Base-by-base conservation (phyloP, 2,329 filamentous ascomycete genomes). In the Phialophora verrucosa region DNA sequence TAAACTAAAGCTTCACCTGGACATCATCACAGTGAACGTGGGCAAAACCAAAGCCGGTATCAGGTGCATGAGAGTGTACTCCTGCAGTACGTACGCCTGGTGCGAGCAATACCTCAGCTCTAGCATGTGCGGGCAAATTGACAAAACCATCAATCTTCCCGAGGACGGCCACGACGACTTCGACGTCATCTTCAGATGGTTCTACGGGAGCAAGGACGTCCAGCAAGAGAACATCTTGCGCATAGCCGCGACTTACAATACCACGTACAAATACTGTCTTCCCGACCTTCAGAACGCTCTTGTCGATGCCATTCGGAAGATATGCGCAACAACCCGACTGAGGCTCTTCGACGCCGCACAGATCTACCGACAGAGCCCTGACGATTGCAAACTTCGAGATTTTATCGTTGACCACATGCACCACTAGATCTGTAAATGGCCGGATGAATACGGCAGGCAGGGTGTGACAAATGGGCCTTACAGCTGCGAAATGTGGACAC, bases 1-100 rank as follows among this genome's bases (percentile, higher is more conserved):
- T 17, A 31, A n/a, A 8, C 20, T 8, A 57, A 42, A 42, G 12
- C 14, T 17, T 42, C 14, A 17, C 35, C 12, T 42, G 55, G 25
- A 49, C 8, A 62, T 67, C 51, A 47, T 69, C 51, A 66, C 55
- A 17, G 57, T 69, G 10, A 17, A 12, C 25, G 68, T 68, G n/a
- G 68, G 63, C 44, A 2, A 49, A 29, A 27, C 64, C 2, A 53
- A 63, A 29, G 6, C 23, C 11, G 6, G 12, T 68, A 66, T 35
- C 29, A 12, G 12, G 14, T 66, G n/a, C 63, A 70, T 31, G 64
- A 66, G 29, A 56, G 42, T 35, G 47, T 68, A 1, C 29, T 31
- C 29, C 54, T 68, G 10, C 50, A 38, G 14, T 27, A 31, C 4
- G 11, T 62, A 20, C 4, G 47, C 59, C 20, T 68, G 64, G 53